phyloP scores from a whole-genome alignment of 495 filamentous ascomycete genomes.

The Neurospora sp. region DNA sequence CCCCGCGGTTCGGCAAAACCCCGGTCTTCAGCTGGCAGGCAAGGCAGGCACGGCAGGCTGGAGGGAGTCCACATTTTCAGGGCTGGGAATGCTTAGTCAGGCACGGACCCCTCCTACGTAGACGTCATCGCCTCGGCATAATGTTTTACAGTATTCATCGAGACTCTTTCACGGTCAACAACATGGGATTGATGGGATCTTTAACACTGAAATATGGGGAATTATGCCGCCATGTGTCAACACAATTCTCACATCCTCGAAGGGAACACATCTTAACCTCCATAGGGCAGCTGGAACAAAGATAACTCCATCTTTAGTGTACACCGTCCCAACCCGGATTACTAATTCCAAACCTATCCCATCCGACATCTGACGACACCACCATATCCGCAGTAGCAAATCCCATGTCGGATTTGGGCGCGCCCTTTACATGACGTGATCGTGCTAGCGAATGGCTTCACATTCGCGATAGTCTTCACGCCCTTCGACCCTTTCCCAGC shows the following conservation, averaged over 20 bases:
- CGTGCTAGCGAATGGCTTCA: slow-evolving; percentile 2
- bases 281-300: not conserved
- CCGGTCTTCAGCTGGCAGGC: not conserved
- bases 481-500: not conserved
- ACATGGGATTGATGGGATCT: too few relatives aligned
- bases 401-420: not conserved
- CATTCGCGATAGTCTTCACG: not conserved
- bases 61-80: not conserved
- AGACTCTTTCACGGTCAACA: not conserved
- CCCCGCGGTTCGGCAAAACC: not conserved
- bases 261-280: not conserved
- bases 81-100: not conserved
- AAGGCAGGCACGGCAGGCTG: not conserved
- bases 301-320: not conserved
- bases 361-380: not conserved
- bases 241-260: not conserved
- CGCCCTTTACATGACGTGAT: slow-evolving; percentile 8
- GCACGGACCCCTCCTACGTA: not conserved
- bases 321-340: not conserved
- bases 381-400: not conserved
- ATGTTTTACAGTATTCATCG: not conserved
- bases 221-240: not conserved
- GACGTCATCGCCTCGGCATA: not conserved
- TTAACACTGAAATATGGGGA: not conserved
- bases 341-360: not conserved